These are phyloP conservation scores for Zygoascus bituminiphila DNA, from an alignment of 805 yeast species.

Conservation along the genomic window DNA sequence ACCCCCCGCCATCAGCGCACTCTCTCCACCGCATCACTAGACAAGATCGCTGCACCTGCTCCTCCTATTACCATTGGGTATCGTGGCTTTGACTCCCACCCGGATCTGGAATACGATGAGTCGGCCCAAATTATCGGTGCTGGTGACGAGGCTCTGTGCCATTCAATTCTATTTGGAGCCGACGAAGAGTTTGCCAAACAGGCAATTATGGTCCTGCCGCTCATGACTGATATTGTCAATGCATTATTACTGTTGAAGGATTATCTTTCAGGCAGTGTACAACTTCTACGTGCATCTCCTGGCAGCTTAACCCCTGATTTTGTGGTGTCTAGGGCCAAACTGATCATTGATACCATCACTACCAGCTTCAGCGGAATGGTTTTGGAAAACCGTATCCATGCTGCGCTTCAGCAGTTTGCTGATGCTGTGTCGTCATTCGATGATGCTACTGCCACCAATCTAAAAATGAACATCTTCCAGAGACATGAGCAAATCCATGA, in stretches of 20 bases:
- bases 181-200: slow-evolving; percentile 35
- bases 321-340: slow-evolving; percentile 43
- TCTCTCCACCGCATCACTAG: background rate
- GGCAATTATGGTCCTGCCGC: slow-evolving; percentile 46
- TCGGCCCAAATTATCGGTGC: slow-evolving; percentile 44
- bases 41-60: background rate
- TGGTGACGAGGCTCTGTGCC: slow-evolving; percentile 66
- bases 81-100: slow-evolving; percentile 42
- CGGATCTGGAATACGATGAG: slow-evolving; percentile 46
- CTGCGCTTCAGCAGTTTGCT: slow-evolving; percentile 47
- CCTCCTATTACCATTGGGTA: slow-evolving; percentile 9
- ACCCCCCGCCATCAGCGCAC: background rate
- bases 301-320: slow-evolving; percentile 25
- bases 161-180: slow-evolving; percentile 52
- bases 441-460: slow-evolving; percentile 42
- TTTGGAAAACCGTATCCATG: slow-evolving; percentile 53
- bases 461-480: slow-evolving; percentile 45
- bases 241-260: slow-evolving; percentile 40
- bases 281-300: slow-evolving; percentile 14
- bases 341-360: slow-evolving; percentile 48
- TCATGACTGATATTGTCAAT: slow-evolving; percentile 40
- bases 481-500: slow-evolving; percentile 41
- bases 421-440: slow-evolving; percentile 39
- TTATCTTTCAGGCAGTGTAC: slow-evolving; percentile 25
- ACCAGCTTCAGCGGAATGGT: slow-evolving; percentile 62